A percentile compares a stretch with the other conserved stretches of the same genome.
Conservation (phyloP, 768 basidiomycete genomes). For the Kwoniella botswanensis region DNA sequence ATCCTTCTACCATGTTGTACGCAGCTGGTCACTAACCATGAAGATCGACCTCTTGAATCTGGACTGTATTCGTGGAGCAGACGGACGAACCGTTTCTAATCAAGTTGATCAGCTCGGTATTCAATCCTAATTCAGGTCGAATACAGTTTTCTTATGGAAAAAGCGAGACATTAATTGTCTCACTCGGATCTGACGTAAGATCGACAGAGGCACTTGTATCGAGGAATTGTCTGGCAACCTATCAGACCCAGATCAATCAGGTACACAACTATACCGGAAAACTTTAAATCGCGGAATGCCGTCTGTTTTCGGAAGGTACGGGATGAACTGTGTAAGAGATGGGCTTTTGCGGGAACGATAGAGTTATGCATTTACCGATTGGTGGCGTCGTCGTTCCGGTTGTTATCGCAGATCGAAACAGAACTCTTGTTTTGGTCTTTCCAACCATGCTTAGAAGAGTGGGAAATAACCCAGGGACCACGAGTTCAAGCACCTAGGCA, state of each 20-base stretch:
- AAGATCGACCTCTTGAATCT: no score
- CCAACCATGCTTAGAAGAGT: not conserved
- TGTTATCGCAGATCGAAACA: not conserved
- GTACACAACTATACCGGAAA: slow-evolving; percentile 1
- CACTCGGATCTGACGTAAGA: slow-evolving; percentile 4
- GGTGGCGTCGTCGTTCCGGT: slow-evolving; percentile 7
- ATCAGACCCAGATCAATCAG: slow-evolving; percentile 1
- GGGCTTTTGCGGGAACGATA: slow-evolving; percentile 8
- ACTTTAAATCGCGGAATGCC: not conserved
- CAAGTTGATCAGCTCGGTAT: not conserved
- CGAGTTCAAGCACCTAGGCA: not conserved
- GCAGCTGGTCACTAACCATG: not conserved
- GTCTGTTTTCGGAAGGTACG: slow-evolving; percentile 5
- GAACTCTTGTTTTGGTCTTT: not conserved
- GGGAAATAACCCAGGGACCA: not conserved
- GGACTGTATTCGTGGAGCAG: not conserved
- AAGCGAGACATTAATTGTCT: slow-evolving; percentile 11
- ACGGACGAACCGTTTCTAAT: not conserved
- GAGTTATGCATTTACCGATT: slow-evolving; percentile 12
- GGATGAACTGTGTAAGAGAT: not conserved
- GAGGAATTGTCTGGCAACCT: not conserved
- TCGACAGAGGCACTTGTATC: slow-evolving; percentile 2
- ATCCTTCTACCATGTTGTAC: not conserved
- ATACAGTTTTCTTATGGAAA: not conserved
- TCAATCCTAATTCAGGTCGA: no score